These are phyloP conservation scores for Rhodotorula sp. DNA, from an alignment of 1,284 basidiomycete genomes.

Conservation along the genomic window DNA sequence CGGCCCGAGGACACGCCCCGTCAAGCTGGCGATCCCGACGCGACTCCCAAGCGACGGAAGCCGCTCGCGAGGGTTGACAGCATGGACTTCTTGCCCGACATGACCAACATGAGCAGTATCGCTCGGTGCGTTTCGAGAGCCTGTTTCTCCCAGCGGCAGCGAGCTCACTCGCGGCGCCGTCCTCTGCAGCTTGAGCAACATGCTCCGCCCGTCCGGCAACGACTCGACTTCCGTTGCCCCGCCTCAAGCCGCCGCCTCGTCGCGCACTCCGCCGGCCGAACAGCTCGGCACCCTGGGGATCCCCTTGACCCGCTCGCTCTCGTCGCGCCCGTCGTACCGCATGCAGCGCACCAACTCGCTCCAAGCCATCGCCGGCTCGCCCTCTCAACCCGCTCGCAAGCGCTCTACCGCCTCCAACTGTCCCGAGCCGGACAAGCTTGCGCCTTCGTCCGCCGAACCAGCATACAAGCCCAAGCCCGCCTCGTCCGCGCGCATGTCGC, in stretches of 20 bases:
- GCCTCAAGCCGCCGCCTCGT: neutral
- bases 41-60: constrained; percentile 28
- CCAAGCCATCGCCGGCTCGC: constrained; percentile 37
- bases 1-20: constrained; percentile 28
- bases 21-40: constrained; percentile 26
- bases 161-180: neutral
- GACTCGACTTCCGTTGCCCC: constrained; percentile 1
- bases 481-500: constrained; percentile 18
- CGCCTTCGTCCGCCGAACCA: neutral
- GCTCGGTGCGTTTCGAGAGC: constrained; percentile 15
- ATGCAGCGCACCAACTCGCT: constrained; percentile 36
- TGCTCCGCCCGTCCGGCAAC: constrained; percentile 27
- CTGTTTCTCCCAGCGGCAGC: neutral
- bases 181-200: constrained; percentile 29
- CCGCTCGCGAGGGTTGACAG: constrained; percentile 26
- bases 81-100: constrained; percentile 37
- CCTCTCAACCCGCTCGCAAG: constrained; percentile 28
- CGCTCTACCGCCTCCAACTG: neutral
- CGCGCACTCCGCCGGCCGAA: neutral
- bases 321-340: constrained; percentile 7
- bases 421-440: neutral
- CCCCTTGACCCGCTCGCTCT: constrained; percentile 3
- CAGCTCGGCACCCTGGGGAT: constrained; percentile 14
- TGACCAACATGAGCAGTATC: constrained; percentile 22
- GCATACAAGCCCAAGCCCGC: neutral